Conservation (phyloP, 2,329 filamentous ascomycete species). For the Dactylonectria macrodidyma region DNA sequence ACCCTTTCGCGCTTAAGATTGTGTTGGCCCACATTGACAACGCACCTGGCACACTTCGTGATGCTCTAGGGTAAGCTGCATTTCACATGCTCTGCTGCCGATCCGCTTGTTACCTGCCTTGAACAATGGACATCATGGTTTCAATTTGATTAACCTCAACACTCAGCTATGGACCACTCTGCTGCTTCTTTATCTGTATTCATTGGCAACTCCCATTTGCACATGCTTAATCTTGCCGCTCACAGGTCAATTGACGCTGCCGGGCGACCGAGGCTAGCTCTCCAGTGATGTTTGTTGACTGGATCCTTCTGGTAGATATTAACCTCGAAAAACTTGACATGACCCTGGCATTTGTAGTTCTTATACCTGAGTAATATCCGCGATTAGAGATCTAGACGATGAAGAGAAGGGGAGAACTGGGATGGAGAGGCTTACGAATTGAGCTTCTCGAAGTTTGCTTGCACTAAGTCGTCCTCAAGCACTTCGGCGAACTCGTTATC, state of each 20-base stretch:
- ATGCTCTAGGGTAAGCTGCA: too few relatives aligned
- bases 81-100: too few relatives aligned
- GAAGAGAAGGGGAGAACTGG: too few relatives aligned
- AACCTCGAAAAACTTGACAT: constrained; percentile 35
- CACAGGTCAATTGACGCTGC: constrained; percentile 24
- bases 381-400: background rate
- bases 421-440: constrained; percentile 22
- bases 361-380: constrained; percentile 20
- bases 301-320: constrained; percentile 34
- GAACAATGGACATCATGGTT: too few relatives aligned
- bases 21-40: too few relatives aligned
- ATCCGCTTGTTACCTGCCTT: too few relatives aligned
- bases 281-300: constrained; percentile 33
- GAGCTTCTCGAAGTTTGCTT: constrained; percentile 30
- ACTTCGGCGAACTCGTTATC: constrained; percentile 10
- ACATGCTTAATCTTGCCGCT: background rate
- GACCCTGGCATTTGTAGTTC: constrained; percentile 25
- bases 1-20: too few relatives aligned
- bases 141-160: too few relatives aligned
- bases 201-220: too few relatives aligned
- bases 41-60: too few relatives aligned
- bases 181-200: too few relatives aligned
- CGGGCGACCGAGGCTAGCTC: constrained; percentile 26
- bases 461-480: constrained; percentile 14
- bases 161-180: too few relatives aligned